Evolutionary conservation across 805 yeast species (phyloP).

Genomic region (Cyberlindnera euphorbiae): DNA sequence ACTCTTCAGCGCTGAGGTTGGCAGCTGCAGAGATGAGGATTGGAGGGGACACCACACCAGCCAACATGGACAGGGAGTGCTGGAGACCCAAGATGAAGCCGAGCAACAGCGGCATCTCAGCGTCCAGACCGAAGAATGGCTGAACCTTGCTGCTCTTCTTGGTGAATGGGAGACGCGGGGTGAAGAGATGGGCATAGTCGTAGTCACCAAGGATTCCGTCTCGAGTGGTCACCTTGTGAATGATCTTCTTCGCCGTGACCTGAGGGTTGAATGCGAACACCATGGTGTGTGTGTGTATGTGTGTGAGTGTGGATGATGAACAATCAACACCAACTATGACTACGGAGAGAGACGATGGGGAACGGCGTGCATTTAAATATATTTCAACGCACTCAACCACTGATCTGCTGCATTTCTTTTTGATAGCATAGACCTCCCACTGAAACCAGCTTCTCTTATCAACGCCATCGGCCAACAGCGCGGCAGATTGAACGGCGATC

Average conservation of each 20-base stretch:
- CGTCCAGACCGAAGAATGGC: constrained; percentile 79
- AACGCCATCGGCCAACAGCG: too few relatives aligned
- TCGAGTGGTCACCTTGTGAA: constrained; percentile 54
- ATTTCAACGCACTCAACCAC: too few relatives aligned
- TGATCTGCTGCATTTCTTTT: too few relatives aligned
- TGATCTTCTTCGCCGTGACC: neutral
- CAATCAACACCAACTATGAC: too few relatives aligned
- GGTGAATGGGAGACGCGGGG: constrained; percentile 73
- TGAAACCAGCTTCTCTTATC: too few relatives aligned
- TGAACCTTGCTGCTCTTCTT: constrained; percentile 45
- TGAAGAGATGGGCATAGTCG: constrained; percentile 73
- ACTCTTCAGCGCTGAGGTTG: constrained; percentile 42
- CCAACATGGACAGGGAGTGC: constrained; percentile 86
- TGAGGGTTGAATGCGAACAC: neutral
- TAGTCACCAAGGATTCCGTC: constrained; percentile 87
- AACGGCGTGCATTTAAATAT: too few relatives aligned
- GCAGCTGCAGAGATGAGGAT: constrained; percentile 64
- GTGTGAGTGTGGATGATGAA: neutral
- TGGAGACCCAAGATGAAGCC: constrained; percentile 81
- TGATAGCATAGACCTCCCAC: too few relatives aligned
- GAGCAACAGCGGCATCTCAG: constrained; percentile 75
- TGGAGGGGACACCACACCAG: constrained; percentile 86
- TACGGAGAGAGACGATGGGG: too few relatives aligned
- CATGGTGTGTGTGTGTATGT: neutral
- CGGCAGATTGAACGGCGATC: too few relatives aligned